These are phyloP conservation scores for Lactifluus subvellereus DNA, from an alignment of 768 basidiomycete species.

Conservation along the genomic window DNA sequence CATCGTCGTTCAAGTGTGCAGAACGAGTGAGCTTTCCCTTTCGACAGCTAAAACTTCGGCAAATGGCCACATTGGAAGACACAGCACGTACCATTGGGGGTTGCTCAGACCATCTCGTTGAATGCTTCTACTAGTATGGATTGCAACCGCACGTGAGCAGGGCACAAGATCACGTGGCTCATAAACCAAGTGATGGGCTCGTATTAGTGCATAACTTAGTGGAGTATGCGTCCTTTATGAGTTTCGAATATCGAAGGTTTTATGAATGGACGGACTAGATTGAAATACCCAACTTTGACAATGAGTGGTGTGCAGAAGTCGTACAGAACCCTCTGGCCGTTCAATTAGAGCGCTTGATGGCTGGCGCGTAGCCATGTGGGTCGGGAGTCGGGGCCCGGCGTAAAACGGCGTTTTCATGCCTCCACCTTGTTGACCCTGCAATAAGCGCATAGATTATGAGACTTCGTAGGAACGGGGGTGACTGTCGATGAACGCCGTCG, in stretches of 20 bases:
- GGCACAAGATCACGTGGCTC: no score
- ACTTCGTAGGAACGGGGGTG: neutral
- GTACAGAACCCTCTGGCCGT: neutral
- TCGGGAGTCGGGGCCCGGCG: neutral
- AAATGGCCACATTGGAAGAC: no score
- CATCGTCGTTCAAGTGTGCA: no score
- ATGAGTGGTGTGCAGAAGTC: neutral
- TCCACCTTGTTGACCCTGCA: neutral
- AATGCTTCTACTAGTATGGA: no score
- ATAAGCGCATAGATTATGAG: neutral
- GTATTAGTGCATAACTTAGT: no score
- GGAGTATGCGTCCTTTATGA: no score
- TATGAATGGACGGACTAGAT: neutral
- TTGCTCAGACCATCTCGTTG: no score
- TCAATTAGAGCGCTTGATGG: neutral
- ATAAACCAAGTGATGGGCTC: no score
- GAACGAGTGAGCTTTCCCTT: no score
- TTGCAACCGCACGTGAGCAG: no score
- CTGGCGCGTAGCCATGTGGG: neutral
- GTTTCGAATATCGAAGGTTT: neutral
- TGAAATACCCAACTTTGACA: neutral
- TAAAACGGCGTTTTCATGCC: neutral
- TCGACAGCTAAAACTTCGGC: no score
- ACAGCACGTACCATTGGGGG: no score
- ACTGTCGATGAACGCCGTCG: neutral